phyloP scores from a whole-genome alignment of 257 asterid species.

The Solanum medicagineum region DNA sequence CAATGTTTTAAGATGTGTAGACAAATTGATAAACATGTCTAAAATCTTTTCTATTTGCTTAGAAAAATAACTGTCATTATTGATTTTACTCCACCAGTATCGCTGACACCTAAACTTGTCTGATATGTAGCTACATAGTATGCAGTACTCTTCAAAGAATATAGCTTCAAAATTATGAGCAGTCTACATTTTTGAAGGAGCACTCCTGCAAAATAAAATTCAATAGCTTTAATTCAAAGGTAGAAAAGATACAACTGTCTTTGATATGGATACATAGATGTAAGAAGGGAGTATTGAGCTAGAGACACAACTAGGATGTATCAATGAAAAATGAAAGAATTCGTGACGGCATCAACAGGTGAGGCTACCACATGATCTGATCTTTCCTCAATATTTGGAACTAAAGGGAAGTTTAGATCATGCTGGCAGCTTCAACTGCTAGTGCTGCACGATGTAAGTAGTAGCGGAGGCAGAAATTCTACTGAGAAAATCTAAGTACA shows the following conservation, averaged over 20 bases:
- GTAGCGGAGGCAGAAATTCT: background rate
- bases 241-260: too few species aligned
- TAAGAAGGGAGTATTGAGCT: background rate
- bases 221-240: too few species aligned
- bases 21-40: background rate
- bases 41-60: too few species aligned
- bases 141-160: too few species aligned
- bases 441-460: slow-evolving; percentile 13
- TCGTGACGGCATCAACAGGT: slow-evolving; percentile 9
- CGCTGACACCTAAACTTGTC: too few species aligned
- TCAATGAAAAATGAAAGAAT: too few species aligned
- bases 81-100: too few species aligned
- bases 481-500: background rate
- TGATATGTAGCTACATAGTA: too few species aligned
- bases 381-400: background rate
- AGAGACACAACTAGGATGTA: background rate
- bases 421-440: slow-evolving; percentile 76
- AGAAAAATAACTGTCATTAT: too few species aligned
- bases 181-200: too few species aligned
- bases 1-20: background rate
- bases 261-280: background rate
- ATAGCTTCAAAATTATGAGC: too few species aligned
- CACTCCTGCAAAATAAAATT: too few species aligned
- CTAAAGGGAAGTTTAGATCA: slow-evolving; percentile 36
- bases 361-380: slow-evolving; percentile 27